Evolutionary conservation across 768 basidiomycete species (phyloP), one percentile per base, ranked within the genome.

Genomic region (Hericium coralloides): DNA sequence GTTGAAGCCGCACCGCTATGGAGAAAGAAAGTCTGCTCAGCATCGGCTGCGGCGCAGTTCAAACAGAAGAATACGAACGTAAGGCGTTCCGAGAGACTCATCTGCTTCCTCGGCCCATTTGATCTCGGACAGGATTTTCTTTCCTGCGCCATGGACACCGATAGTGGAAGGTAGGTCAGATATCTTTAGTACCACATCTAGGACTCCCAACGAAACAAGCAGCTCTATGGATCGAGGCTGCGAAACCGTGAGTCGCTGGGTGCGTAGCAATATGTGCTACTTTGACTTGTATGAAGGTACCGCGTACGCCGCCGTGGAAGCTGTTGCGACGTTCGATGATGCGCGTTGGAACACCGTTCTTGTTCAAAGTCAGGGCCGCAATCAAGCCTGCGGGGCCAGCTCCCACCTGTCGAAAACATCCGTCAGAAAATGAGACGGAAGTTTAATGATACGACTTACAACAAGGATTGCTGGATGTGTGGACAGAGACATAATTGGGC

Each of bases 1-100:
- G 18, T 55, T 51, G 3, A 62, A n/a, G 1, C 56, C 20, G 25
- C 62, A 66, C 1, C 57, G 15, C 70, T 55, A 36, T 15, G 31
- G 6, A 31, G 31, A 31, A 31, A 8, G 2, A 1, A 9, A 31
- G 31, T 6, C 31, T 31, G 31, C 7, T 31, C 31, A 31, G 31
- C 8, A 31, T 31, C 10, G 6, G 7, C 31, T 31, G 31, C 31
- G 8, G 7, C 8, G 10, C 31, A 31, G 6, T 7, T 31, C 7
- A 9, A n/a, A n/a, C 23, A 18, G 7, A 45, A 8, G 31, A 43
- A 43, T 5, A 45, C 43, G 17, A 9, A 45, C 43, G 43, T 45
- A 45, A 20, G 43, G 43, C 20, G 20, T 45, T n/a, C 43, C 43
- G 20, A 17, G 43, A 3, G 15, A 14, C n/a, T 45, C 43, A 17